Evolutionary conservation across 2,329 filamentous ascomycete genomes (phyloP).

Genomic region (Penicillium sp.): DNA sequence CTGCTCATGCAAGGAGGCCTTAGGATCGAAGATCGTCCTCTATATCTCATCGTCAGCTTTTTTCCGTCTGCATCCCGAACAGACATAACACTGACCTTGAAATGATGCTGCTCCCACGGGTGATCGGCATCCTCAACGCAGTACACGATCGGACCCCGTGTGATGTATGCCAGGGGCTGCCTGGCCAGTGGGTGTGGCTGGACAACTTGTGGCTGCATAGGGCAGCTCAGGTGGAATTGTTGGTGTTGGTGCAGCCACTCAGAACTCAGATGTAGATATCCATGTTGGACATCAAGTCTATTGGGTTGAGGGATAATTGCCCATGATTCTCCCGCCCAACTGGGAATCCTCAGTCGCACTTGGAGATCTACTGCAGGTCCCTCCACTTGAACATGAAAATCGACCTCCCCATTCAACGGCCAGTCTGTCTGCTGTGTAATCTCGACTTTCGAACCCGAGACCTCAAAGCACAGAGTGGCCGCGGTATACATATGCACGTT

Average conservation of each 20-base stretch:
- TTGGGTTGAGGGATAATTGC: conserved; percentile 38
- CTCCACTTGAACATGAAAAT: conserved; percentile 43
- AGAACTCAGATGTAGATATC: conserved; percentile 51
- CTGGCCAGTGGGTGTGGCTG: conserved; percentile 57
- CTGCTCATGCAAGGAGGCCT: no score
- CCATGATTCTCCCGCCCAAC: conserved; percentile 43
- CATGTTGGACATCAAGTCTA: conserved; percentile 39
- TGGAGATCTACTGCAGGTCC: conserved; percentile 32
- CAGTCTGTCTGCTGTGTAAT: conserved; percentile 55
- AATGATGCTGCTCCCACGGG: conserved; percentile 53
- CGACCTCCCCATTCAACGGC: conserved; percentile 57
- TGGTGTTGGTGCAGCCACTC: conserved; percentile 42
- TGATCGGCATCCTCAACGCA: conserved; percentile 62
- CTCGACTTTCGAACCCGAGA: conserved; percentile 32
- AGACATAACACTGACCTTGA: no score
- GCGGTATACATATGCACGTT: conserved; percentile 59
- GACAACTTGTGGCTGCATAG: conserved; percentile 50
- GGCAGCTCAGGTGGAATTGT: conserved; percentile 48
- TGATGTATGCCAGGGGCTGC: conserved; percentile 55
- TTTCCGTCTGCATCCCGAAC: no score
- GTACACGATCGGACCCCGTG: conserved; percentile 59
- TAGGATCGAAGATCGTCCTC: no score
- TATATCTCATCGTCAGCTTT: no score
- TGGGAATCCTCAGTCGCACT: conserved; percentile 55
- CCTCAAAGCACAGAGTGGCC: conserved; percentile 38